Conservation (phyloP, 345 rosid genomes). For the Murraya koenigii region DNA sequence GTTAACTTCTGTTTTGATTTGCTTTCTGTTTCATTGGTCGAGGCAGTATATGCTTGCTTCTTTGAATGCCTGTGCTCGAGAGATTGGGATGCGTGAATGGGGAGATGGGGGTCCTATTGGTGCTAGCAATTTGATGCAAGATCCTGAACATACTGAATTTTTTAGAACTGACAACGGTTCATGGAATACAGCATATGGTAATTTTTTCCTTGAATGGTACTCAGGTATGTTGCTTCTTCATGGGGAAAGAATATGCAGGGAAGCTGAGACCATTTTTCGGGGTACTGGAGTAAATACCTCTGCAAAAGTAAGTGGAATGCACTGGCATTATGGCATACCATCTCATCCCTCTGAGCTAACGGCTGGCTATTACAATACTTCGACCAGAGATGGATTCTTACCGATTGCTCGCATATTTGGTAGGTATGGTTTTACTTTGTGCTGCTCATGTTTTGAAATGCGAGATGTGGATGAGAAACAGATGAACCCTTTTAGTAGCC, state of each 20-base stretch:
- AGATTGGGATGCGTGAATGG: slow-evolving; percentile 42
- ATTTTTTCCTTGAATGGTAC: slow-evolving; percentile 54
- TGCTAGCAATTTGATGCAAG: slow-evolving; percentile 33
- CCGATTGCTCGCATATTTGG: slow-evolving; percentile 46
- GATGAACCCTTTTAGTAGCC: slow-evolving; percentile 38
- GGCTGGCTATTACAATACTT: slow-evolving; percentile 52
- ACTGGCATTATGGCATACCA: slow-evolving; percentile 44
- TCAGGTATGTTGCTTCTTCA: slow-evolving; percentile 46
- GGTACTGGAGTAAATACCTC: slow-evolving; percentile 35
- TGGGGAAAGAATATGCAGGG: slow-evolving; percentile 47
- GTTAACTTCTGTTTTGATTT: neutral
- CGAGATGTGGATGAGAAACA: slow-evolving; percentile 36
- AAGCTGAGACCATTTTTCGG: slow-evolving; percentile 37
- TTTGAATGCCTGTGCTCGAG: slow-evolving; percentile 40
- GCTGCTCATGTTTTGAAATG: slow-evolving; percentile 47
- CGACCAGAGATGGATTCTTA: slow-evolving; percentile 41
- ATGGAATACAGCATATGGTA: slow-evolving; percentile 42
- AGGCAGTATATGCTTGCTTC: slow-evolving; percentile 51
- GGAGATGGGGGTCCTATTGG: slow-evolving; percentile 41
- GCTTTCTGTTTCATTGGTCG: neutral
- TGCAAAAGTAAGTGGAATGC: slow-evolving; percentile 43
- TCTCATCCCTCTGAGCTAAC: slow-evolving; percentile 52
- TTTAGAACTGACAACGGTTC: slow-evolving; percentile 41
- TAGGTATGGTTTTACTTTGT: slow-evolving; percentile 34
- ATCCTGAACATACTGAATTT: slow-evolving; percentile 41